phyloP scores from a whole-genome alignment of 2,329 filamentous ascomycete genomes.

The Claviceps sp. region DNA sequence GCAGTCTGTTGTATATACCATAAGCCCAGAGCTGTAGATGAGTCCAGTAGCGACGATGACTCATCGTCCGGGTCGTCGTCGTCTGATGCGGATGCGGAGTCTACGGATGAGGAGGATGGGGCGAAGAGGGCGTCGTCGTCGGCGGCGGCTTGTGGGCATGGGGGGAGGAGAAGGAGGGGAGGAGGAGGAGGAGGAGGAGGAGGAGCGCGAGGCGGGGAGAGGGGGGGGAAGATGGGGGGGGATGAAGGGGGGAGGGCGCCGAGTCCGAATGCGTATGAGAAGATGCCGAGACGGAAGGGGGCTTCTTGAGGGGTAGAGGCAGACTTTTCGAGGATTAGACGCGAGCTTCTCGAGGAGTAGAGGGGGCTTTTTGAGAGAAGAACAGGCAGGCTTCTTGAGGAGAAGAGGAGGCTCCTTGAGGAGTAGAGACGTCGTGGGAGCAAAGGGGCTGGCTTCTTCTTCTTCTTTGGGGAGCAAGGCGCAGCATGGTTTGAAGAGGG shows the following conservation, averaged over 20 bases:
- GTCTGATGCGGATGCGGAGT: constrained; percentile 5
- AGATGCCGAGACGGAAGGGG: constrained; percentile 39
- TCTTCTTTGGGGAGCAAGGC: too few relatives aligned
- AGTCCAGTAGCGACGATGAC: constrained; percentile 53
- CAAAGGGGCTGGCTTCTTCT: too few relatives aligned
- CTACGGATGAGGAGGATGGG: constrained; percentile 10
- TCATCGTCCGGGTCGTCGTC: constrained; percentile 31
- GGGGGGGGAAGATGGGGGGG: constrained; percentile 14
- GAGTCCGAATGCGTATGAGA: constrained; percentile 74
- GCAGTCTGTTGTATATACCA: constrained; percentile 99
- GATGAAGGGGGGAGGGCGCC: constrained; percentile 33
- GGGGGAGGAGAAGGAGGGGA: neutral
- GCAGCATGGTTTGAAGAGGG: too few relatives aligned
- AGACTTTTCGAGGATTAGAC: too few relatives aligned
- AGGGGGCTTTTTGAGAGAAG: too few relatives aligned
- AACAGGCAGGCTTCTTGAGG: too few relatives aligned
- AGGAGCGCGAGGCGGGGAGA: constrained; percentile 3
- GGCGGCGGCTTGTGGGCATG: neutral
- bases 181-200: neutral
- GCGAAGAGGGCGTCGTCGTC: neutral
- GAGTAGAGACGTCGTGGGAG: too few relatives aligned
- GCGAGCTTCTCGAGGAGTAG: too few relatives aligned
- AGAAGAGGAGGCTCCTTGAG: too few relatives aligned
- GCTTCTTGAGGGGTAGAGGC: neutral
- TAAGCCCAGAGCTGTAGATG: constrained; percentile 65